Conservation (phyloP, 1,139 yeast species). For the Sugiyamaella castrensis region DNA sequence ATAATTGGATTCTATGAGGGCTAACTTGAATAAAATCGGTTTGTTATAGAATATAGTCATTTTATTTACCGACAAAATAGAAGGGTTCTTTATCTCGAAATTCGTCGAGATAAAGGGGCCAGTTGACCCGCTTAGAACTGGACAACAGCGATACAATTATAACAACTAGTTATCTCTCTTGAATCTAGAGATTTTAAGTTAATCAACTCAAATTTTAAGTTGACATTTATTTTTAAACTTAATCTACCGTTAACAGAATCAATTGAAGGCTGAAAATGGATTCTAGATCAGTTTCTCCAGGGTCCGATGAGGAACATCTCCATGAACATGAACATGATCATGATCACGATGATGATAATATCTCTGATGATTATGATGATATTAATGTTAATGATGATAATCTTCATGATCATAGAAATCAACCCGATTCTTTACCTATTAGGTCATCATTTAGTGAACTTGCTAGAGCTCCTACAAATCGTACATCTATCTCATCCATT, state of each 20-base stretch:
- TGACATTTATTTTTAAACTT: no score
- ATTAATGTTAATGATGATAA: slow-evolving; percentile 15
- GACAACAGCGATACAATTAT: no score
- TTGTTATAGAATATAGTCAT: background rate
- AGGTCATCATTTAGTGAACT: slow-evolving; percentile 22
- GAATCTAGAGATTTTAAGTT: no score
- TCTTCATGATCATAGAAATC: slow-evolving; percentile 35
- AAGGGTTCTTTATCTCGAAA: slow-evolving; percentile 19
- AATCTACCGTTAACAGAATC: no score
- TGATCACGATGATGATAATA: slow-evolving; percentile 7
- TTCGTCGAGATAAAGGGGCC: slow-evolving; percentile 17
- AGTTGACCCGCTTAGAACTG: slow-evolving; percentile 10
- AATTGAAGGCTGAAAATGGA: no score
- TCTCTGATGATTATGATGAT: slow-evolving; percentile 10
- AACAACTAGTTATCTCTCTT: no score
- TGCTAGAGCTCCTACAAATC: slow-evolving; percentile 12
- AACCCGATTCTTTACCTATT: slow-evolving; percentile 34
- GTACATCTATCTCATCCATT: slow-evolving; percentile 3
- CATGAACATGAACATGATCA: background rate
- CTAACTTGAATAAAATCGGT: no score
- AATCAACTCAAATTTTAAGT: no score
- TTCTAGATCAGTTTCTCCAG: slow-evolving; percentile 13
- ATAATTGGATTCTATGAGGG: slow-evolving; percentile 17
- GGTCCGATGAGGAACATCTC: background rate
- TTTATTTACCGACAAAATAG: no score